phyloP scores from a whole-genome alignment of 2,329 filamentous ascomycete genomes.

The Hysterium pulicare region DNA sequence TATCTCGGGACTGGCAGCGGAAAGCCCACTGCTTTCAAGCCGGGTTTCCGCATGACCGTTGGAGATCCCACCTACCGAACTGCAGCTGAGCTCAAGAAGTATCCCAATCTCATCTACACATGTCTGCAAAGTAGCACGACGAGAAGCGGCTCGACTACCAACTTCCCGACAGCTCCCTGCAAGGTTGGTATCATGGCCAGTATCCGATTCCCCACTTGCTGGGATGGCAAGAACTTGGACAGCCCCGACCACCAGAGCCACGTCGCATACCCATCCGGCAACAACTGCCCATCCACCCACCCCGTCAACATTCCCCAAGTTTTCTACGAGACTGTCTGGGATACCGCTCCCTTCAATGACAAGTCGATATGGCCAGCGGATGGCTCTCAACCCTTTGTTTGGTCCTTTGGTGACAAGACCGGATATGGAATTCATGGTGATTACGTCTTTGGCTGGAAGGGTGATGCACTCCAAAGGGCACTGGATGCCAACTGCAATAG shows the following conservation, averaged over 20 bases:
- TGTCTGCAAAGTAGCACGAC: not conserved
- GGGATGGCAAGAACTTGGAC: conserved; percentile 13
- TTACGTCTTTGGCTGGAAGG: conserved; percentile 53
- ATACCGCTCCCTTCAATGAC: conserved; percentile 34
- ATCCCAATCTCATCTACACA: not conserved
- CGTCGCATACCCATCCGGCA: conserved; percentile 37
- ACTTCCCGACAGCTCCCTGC: not conserved
- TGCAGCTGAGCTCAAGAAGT: conserved; percentile 14
- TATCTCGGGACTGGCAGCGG: conserved; percentile 19
- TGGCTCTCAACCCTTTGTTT: conserved; percentile 29
- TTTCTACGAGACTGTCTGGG: conserved; percentile 20
- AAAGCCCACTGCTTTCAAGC: conserved; percentile 40
- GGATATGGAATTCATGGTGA: conserved; percentile 51
- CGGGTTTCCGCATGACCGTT: conserved; percentile 43
- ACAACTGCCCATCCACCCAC: conserved; percentile 51
- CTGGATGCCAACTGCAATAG: conserved; percentile 16
- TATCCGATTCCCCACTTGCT: conserved; percentile 18
- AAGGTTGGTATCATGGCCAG: not conserved
- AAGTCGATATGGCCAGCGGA: conserved; percentile 16
- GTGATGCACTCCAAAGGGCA: conserved; percentile 43
- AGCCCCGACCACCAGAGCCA: conserved; percentile 5
- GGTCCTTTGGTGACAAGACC: conserved; percentile 38
- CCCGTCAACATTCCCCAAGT: conserved; percentile 33
- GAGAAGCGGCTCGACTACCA: not conserved
- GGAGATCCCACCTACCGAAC: conserved; percentile 35